phyloP scores from a whole-genome alignment of 225 moss, liverwort and hornwort genomes.

The Asterella californica region DNA sequence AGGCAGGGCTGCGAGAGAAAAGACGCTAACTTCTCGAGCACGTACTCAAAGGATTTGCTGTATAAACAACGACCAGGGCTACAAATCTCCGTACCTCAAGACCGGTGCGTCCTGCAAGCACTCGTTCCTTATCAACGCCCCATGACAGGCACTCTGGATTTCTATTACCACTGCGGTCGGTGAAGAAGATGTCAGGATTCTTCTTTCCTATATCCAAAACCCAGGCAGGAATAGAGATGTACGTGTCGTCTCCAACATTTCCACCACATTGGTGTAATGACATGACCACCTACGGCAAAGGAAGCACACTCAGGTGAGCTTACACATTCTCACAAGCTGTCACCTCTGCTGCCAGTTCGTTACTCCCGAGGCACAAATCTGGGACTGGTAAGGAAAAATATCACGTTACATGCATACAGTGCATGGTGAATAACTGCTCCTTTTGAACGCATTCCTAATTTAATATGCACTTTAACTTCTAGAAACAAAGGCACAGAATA shows the following conservation, averaged over 20 bases:
- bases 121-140: constrained; percentile 50
- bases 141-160: constrained; percentile 51
- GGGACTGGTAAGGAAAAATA: too few species aligned
- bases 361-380: too few species aligned
- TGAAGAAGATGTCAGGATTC: constrained; percentile 54
- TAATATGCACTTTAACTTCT: too few species aligned
- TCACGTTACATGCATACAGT: too few species aligned
- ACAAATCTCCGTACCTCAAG: constrained; percentile 45
- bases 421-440: too few species aligned
- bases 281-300: constrained; percentile 54
- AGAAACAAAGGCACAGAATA: too few species aligned
- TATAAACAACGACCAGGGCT: not conserved
- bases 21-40: too few species aligned
- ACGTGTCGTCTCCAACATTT: constrained; percentile 51
- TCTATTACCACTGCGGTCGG: constrained; percentile 38
- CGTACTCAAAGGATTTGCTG: too few species aligned
- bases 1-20: not conserved
- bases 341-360: too few species aligned
- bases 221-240: constrained; percentile 43
- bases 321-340: not conserved
- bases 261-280: constrained; percentile 74
- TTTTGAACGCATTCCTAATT: too few species aligned
- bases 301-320: not conserved
- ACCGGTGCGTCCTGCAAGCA: constrained; percentile 43
- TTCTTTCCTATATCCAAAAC: constrained; percentile 43